Conservation (phyloP, 2,329 filamentous ascomycete species). For the Fusarium graminum region DNA sequence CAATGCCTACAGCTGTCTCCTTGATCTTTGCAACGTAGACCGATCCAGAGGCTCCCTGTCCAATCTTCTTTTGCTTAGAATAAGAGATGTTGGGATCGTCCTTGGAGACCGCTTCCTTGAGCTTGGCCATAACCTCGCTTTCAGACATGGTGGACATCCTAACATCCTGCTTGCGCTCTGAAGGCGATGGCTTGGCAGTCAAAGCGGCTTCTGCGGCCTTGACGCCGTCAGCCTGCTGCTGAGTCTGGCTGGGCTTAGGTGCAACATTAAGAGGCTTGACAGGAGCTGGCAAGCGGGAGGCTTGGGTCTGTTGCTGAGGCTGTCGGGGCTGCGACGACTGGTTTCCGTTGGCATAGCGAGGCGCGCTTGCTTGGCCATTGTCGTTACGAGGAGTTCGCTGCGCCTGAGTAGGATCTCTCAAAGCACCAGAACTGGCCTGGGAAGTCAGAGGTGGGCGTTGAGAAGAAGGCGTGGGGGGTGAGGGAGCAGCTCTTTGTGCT, state of each 20-base stretch:
- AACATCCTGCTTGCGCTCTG: slow-evolving; percentile 88
- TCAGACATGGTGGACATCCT: slow-evolving; percentile 99
- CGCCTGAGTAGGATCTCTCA: slow-evolving; percentile 59
- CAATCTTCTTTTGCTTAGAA: slow-evolving; percentile 99
- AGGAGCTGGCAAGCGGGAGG: slow-evolving; percentile 67
- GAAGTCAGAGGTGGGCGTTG: slow-evolving; percentile 62
- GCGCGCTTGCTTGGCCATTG: slow-evolving; percentile 62
- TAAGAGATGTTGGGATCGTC: slow-evolving; percentile 95
- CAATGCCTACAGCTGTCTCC: slow-evolving; percentile 87
- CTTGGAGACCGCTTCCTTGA: slow-evolving; percentile 94
- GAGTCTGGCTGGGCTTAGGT: slow-evolving; percentile 68
- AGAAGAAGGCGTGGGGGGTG: slow-evolving; percentile 62
- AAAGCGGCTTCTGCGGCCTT: slow-evolving; percentile 92
- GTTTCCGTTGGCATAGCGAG: slow-evolving; percentile 70
- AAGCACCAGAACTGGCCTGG: slow-evolving; percentile 64
- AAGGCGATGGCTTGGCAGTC: slow-evolving; percentile 80
- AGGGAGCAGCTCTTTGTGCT: slow-evolving; percentile 87
- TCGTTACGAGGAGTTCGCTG: slow-evolving; percentile 61
- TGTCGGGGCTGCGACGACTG: slow-evolving; percentile 64
- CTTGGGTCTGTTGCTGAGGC: slow-evolving; percentile 61
- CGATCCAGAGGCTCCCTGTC: slow-evolving; percentile 96
- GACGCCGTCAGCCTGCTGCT: slow-evolving; percentile 73
- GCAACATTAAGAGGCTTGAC: slow-evolving; percentile 86
- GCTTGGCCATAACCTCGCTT: slow-evolving; percentile 94
- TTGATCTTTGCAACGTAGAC: slow-evolving; percentile 98